These are phyloP conservation scores for Entomortierella chlamydospora DNA, from an alignment of 192 early-diverging fungal species.

Conservation along the genomic window DNA sequence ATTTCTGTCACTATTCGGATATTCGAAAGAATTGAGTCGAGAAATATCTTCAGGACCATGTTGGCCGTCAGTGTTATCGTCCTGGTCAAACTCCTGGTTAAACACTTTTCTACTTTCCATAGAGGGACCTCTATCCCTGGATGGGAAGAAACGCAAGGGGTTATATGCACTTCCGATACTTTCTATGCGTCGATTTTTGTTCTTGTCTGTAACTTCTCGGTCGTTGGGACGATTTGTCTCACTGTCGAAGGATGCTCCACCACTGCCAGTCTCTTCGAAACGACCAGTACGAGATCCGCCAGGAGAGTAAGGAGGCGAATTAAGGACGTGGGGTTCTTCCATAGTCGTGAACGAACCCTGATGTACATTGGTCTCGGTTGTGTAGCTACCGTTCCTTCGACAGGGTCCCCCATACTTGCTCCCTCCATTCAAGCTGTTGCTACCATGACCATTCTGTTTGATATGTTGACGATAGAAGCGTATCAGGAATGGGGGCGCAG, in stretches of 20 bases:
- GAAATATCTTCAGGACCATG: background rate
- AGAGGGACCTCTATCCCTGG: constrained; percentile 25
- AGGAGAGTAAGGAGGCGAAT: background rate
- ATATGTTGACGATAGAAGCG: constrained; percentile 19
- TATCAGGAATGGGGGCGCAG: constrained; percentile 27
- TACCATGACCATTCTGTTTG: background rate
- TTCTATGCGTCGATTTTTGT: no score
- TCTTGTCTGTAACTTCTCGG: no score
- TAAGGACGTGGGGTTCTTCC: background rate
- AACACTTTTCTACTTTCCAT: constrained; percentile 34
- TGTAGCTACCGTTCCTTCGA: background rate
- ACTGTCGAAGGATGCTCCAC: no score
- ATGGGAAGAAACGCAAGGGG: constrained; percentile 17
- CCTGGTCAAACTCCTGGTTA: constrained; percentile 31
- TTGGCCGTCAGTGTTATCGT: background rate
- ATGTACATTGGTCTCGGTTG: background rate
- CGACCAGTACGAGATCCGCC: background rate
- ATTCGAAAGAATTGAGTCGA: constrained; percentile 14
- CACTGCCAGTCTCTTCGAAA: background rate
- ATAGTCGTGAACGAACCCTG: background rate
- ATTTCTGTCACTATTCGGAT: constrained; percentile 12
- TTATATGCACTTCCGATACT: constrained; percentile 4
- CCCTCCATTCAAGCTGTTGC: background rate
- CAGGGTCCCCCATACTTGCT: background rate
- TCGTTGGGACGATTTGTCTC: no score